A percentile compares a stretch with the other conserved stretches of the same genome.
Evolutionary conservation across 192 early-diverging fungal species (phyloP).

Genomic region (Rhizophagus sp.): DNA sequence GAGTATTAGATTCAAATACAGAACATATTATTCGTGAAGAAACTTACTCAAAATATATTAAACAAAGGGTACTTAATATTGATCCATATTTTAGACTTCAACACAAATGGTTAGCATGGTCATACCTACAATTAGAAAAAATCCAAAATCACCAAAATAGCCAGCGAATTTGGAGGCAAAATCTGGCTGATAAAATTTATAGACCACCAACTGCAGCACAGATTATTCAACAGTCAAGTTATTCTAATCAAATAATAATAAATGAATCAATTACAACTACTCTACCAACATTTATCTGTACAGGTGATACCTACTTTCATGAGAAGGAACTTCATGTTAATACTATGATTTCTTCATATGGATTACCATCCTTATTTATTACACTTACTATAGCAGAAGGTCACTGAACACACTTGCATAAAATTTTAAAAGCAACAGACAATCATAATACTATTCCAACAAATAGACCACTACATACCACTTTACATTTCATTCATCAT

Average conservation of each 20-base stretch:
- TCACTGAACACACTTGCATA: not conserved
- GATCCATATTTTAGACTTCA: too few relatives aligned
- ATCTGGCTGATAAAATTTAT: too few relatives aligned
- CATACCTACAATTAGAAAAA: too few relatives aligned
- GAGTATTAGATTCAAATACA: too few relatives aligned
- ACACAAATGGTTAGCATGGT: too few relatives aligned
- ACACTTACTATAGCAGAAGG: not conserved
- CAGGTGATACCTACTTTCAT: slow-evolving; percentile 16
- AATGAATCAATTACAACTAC: not conserved
- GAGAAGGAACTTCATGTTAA: not conserved
- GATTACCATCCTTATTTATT: slow-evolving; percentile 4
- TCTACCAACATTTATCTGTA: not conserved
- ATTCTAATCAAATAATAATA: not conserved
- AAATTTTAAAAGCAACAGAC: not conserved
- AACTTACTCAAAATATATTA: too few relatives aligned
- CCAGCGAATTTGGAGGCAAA: too few relatives aligned
- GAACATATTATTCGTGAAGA: too few relatives aligned
- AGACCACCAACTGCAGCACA: not conserved
- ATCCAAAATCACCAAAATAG: too few relatives aligned
- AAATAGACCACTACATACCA: slow-evolving; percentile 2
- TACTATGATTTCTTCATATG: not conserved
- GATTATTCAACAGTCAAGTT: not conserved
- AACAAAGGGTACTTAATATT: too few relatives aligned
- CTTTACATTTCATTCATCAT: not conserved
- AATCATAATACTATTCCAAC: not conserved